phyloP scores from a whole-genome alignment of 306 rosid genomes.

The Casuarina cunninghamiana region DNA sequence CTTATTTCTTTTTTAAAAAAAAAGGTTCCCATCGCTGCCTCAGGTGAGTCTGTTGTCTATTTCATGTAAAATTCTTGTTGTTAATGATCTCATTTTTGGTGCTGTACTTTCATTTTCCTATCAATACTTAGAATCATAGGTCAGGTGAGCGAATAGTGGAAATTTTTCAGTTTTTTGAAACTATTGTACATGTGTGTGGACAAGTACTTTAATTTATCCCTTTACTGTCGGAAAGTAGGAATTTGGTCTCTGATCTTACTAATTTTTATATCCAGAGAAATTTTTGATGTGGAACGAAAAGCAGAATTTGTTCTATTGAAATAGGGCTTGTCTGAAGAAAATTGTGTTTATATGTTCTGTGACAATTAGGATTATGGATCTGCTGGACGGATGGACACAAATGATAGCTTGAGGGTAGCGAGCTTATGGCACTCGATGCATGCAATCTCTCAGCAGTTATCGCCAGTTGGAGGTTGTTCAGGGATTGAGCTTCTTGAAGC shows the following conservation, averaged over 20 bases:
- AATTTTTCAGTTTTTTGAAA: background rate
- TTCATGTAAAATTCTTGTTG: background rate
- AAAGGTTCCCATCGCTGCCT: background rate
- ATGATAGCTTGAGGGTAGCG: constrained; percentile 91
- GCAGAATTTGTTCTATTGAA: background rate
- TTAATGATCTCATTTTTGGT: background rate
- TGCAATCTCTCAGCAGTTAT: constrained; percentile 90
- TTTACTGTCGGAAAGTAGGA: background rate
- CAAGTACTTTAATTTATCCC: background rate
- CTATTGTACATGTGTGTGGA: background rate
- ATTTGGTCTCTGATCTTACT: background rate
- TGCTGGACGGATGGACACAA: constrained; percentile 88
- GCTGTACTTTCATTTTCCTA: background rate
- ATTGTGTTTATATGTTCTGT: background rate
- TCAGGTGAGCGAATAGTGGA: background rate
- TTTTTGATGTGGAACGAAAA: background rate
- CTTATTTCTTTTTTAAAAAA: background rate
- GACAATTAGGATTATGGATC: constrained; percentile 72
- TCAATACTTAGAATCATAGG: background rate
- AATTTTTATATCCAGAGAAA: no score
- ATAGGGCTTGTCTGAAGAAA: background rate
- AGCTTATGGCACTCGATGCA: constrained; percentile 99
- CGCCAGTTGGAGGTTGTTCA: constrained; percentile 70
- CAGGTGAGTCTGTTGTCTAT: background rate
- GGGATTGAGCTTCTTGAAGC: constrained; percentile 95